phyloP scores from a whole-genome alignment of 352 stramenopile genomes.

The Globisporangium solare region DNA sequence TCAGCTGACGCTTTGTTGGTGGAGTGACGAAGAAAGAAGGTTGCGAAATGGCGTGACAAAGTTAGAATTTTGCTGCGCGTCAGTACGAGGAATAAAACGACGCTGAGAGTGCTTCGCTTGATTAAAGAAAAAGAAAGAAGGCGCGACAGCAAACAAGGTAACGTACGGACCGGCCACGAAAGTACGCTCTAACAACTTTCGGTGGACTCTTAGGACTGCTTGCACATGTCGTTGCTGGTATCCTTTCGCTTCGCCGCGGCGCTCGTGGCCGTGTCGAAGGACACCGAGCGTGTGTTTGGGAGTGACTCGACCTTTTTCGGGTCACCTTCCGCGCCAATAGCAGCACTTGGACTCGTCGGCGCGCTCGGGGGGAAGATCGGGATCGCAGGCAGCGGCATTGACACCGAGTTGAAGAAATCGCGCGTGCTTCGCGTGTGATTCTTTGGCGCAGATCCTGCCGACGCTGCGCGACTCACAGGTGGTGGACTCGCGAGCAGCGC shows the following conservation, averaged over 20 bases:
- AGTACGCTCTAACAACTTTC: neutral
- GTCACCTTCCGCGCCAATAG: neutral
- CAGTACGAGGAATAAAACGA: too few relatives aligned
- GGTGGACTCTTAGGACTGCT: constrained; percentile 17
- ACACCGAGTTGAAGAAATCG: constrained; percentile 44
- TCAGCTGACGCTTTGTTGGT: neutral
- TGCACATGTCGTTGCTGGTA: constrained; percentile 25
- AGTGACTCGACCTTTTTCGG: neutral
- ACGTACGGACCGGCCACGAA: too few relatives aligned
- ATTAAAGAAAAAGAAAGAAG: too few relatives aligned
- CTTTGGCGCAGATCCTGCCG: neutral
- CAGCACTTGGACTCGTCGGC: neutral
- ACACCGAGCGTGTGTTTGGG: constrained; percentile 9
- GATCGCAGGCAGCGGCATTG: constrained; percentile 28
- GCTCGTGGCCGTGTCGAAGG: constrained; percentile 17
- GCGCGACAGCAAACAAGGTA: too few relatives aligned
- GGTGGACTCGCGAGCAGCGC: constrained; percentile 8
- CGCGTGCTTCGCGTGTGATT: constrained; percentile 16
- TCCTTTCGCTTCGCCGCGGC: constrained; percentile 20
- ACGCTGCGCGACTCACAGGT: neutral
- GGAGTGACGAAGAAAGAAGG: neutral
- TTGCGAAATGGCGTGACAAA: too few relatives aligned
- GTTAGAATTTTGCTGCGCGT: too few relatives aligned
- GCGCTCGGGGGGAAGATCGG: constrained; percentile 15
- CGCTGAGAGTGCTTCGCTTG: too few relatives aligned